Evolutionary conservation across 208 protist genomes (phyloP).

Genomic region (Leishmania aethiopica): DNA sequence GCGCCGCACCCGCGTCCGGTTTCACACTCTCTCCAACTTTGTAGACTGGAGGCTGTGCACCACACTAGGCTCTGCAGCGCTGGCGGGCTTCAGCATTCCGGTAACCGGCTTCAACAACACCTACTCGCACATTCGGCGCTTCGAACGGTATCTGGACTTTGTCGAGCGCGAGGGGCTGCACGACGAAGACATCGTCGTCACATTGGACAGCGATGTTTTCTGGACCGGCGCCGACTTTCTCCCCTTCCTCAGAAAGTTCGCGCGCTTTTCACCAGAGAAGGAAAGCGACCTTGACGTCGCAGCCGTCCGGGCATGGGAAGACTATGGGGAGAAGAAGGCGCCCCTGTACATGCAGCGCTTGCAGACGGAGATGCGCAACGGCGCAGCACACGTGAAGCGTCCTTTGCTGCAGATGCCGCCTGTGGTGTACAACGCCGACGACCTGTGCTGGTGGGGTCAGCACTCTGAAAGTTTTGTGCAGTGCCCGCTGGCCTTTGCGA

Average conservation of each 20-base stretch:
- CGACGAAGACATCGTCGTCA: constrained; percentile 42
- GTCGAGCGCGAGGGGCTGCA: constrained; percentile 29
- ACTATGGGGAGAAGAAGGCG: constrained; percentile 41
- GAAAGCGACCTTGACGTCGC: constrained; percentile 37
- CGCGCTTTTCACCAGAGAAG: constrained; percentile 21
- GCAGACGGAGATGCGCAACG: constrained; percentile 2
- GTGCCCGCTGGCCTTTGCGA: constrained; percentile 29
- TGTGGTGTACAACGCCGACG: constrained; percentile 41
- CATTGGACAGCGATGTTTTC: constrained; percentile 36
- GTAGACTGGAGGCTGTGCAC: constrained; percentile 35
- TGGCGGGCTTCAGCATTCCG: constrained; percentile 30
- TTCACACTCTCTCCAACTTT: constrained; percentile 27
- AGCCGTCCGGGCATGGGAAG: constrained; percentile 42
- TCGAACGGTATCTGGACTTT: constrained; percentile 31
- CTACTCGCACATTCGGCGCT: constrained; percentile 42
- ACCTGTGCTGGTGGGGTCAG: constrained; percentile 38
- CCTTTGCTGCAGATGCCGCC: constrained; percentile 38
- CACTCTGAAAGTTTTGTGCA: constrained; percentile 16
- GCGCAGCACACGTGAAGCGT: neutral
- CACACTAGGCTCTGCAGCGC: constrained; percentile 28
- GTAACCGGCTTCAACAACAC: constrained; percentile 25
- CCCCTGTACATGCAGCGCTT: constrained; percentile 26
- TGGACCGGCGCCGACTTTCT: constrained; percentile 44
- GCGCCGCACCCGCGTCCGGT: constrained; percentile 15
- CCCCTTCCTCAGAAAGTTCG: constrained; percentile 42